phyloP scores from a whole-genome alignment of 2,329 filamentous ascomycete genomes.

The Graphiopsis chlorocephala region DNA sequence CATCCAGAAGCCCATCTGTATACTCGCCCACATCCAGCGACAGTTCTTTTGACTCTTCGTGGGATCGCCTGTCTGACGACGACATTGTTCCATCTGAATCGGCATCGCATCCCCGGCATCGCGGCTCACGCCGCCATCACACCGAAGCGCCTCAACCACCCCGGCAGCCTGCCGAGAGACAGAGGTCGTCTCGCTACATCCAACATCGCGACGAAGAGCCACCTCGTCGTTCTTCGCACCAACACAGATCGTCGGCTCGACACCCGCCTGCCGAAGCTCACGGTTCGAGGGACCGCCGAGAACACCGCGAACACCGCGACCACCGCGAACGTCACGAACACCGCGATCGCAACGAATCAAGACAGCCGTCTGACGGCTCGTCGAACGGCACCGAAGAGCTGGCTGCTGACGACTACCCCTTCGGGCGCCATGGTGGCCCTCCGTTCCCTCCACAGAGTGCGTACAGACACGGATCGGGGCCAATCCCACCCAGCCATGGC shows the following conservation, averaged over 20 bases:
- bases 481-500: constrained; percentile 29
- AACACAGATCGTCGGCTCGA: constrained; percentile 24
- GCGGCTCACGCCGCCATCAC: constrained; percentile 32
- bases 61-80: constrained; percentile 35
- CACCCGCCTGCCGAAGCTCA: constrained; percentile 14
- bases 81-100: constrained; percentile 51
- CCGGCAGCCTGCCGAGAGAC: constrained; percentile 28
- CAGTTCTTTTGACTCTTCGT: constrained; percentile 29
- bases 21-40: constrained; percentile 31
- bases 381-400: constrained; percentile 36
- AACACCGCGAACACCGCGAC: constrained; percentile 24
- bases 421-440: constrained; percentile 37
- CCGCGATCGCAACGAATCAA: constrained; percentile 20
- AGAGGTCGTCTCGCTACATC: constrained; percentile 37
- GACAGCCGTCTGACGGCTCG: constrained; percentile 35
- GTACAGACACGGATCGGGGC: constrained; percentile 27
- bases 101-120: constrained; percentile 41
- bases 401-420: constrained; percentile 46
- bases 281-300: constrained; percentile 19
- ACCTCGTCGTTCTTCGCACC: constrained; percentile 26
- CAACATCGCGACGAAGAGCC: constrained; percentile 22
- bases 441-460: constrained; percentile 30
- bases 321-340: constrained; percentile 19
- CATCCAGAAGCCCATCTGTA: constrained; percentile 29
- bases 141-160: constrained; percentile 36